These are phyloP conservation scores for Ettlia oleoabundans DNA, from an alignment of 139 green algal species.

Conservation along the genomic window DNA sequence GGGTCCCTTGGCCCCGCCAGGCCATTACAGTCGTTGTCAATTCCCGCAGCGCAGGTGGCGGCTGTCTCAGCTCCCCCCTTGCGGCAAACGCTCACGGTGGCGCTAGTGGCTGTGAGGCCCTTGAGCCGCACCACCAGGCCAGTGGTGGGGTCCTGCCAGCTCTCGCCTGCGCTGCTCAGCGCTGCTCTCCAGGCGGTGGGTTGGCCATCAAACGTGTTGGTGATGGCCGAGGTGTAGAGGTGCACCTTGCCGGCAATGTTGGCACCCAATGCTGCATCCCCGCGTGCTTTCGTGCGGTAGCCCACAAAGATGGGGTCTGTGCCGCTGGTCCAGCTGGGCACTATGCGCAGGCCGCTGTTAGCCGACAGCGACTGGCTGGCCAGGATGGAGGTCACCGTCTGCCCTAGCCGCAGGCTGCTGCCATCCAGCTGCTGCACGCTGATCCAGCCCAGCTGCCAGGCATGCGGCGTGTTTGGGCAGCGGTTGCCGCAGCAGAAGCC, in stretches of 20 bases:
- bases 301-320: slow-evolving; percentile 2
- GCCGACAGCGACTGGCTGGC: not conserved
- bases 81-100: slow-evolving; percentile 7
- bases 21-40: slow-evolving; percentile 17
- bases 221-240: slow-evolving; percentile 19
- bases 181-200: not conserved
- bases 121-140: slow-evolving; percentile 20
- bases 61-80: not conserved
- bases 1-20: not conserved
- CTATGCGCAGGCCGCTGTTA: not conserved
- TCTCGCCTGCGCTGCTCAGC: not conserved
- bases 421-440: slow-evolving; percentile 27
- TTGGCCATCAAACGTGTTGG: slow-evolving; percentile 9
- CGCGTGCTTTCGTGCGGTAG: slow-evolving; percentile 8
- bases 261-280: not conserved
- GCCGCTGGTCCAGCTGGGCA: slow-evolving; percentile 14
- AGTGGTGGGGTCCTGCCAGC: not conserved
- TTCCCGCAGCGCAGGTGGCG: not conserved
- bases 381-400: not conserved
- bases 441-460: slow-evolving; percentile 9
- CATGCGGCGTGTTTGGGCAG: not conserved
- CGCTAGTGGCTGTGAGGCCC: not conserved
- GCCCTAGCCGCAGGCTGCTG: not conserved
- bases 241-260: not conserved
- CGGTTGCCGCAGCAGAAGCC: not conserved